Conservation (phyloP, 2,329 filamentous ascomycete species). For the Rhinocladiella similis region DNA sequence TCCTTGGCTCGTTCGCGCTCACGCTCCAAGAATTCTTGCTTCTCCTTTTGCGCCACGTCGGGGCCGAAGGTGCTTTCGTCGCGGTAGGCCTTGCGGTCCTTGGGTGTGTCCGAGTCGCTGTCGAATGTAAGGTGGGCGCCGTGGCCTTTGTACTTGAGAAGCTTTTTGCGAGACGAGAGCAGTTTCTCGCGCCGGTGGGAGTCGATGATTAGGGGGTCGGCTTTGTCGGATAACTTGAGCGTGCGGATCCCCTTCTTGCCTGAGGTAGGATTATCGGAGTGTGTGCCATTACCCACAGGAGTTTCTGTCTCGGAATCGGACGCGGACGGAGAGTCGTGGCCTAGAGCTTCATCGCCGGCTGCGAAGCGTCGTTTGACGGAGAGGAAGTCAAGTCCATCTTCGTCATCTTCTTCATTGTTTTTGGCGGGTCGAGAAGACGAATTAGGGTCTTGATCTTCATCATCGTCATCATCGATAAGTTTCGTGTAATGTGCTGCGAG, state of each 20-base stretch:
- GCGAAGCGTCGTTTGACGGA: conserved; percentile 84
- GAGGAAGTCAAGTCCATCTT: conserved; percentile 75
- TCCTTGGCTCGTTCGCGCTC: conserved; percentile 70
- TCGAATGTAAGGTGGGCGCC: conserved; percentile 86
- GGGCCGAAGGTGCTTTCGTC: conserved; percentile 71
- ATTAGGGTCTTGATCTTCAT: conserved; percentile 35
- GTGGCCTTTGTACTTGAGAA: conserved; percentile 85
- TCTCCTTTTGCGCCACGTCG: conserved; percentile 68
- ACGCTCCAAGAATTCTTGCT: conserved; percentile 66
- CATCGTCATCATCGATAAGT: conserved; percentile 66
- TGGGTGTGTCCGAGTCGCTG: conserved; percentile 62
- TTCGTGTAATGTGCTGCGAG: conserved; percentile 92
- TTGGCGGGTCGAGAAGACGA: neutral
- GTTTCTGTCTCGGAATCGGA: neutral
- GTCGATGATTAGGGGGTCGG: conserved; percentile 77
- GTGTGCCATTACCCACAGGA: conserved; percentile 33
- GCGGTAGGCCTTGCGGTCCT: conserved; percentile 84
- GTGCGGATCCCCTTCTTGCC: conserved; percentile 49
- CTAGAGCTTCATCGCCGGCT: conserved; percentile 62
- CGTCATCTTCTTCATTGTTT: conserved; percentile 44
- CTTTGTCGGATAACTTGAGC: conserved; percentile 49
- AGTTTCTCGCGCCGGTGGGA: conserved; percentile 94
- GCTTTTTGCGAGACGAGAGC: conserved; percentile 91
- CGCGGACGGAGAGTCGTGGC: conserved; percentile 44
- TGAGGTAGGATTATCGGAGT: conserved; percentile 21